Base-by-base conservation (phyloP, 345 rosid genomes). In the Corchorus olitorius region DNA sequence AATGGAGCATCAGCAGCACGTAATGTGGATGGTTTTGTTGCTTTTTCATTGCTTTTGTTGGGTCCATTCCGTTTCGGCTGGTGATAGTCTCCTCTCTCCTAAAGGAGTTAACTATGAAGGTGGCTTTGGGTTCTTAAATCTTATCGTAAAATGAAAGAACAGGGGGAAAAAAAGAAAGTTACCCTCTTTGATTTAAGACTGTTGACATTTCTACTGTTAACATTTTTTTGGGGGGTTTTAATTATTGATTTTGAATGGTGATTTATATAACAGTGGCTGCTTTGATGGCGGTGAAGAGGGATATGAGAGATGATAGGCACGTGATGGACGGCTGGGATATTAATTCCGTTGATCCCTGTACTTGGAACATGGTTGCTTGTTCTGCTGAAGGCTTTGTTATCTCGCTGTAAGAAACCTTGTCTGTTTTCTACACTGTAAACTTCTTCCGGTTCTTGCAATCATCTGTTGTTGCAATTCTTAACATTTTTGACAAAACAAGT, bases 101-200 rank as follows among this genome's bases (percentile, higher is more conserved):
- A 93, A 95, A 78, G 98, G 98, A 65, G 98, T 95, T 35, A 95
- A 93, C 86, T 93, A 75, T 79, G 99, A 93, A 90, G 99, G 99
- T 92, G 39, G n/a, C 20, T 9, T 61, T 37, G 16, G 20, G 53
- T 49, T 55, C 71, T 37, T 20, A 17, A 53, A 52, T 70, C 43
- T 27, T 13, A 27, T 60, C 7, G 50, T 69, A 34, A 60, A 60
- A 33, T 4, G 39, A 60, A 66, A n/a, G 33, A n/a, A 41, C 17
- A 10, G 15, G 33, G 33, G 27, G 27, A 27, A 27, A 65, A 45
- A 45, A 6, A 5, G 33, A 56, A 15, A 14, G 58, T n/a, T 48
- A 49, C 58, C 43, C 10, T 39, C 56, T 48, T 68, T 73, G 19
- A 60, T 43, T 27, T 55, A 50, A 59, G 35, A 34, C 53, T 8